A percentile compares a stretch with the other conserved stretches of the same genome.
Conservation (phyloP, 768 basidiomycete species). For the Porphyrellus cyaneotinctus region DNA sequence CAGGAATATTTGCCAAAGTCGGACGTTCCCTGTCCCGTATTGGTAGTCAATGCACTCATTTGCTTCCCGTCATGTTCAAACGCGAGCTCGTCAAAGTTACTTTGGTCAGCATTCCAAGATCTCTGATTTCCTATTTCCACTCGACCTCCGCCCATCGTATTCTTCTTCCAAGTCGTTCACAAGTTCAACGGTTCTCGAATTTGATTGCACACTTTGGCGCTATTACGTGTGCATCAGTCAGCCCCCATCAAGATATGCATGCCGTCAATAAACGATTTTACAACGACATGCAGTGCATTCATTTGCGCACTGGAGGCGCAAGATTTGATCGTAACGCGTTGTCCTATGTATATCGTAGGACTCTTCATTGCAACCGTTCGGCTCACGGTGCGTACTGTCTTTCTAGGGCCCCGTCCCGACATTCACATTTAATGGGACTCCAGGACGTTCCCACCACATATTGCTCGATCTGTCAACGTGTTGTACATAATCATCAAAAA, state of each 20-base stretch:
- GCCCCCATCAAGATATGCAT: constrained; percentile 6
- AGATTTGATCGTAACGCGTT: constrained; percentile 39
- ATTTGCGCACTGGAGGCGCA: constrained; percentile 32
- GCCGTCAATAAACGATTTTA: constrained; percentile 7
- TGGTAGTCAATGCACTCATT: constrained; percentile 52
- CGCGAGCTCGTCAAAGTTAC: constrained; percentile 43
- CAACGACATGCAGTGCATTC: constrained; percentile 19
- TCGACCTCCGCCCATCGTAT: constrained; percentile 17
- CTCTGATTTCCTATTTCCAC: constrained; percentile 21
- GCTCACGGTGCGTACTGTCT: constrained; percentile 55
- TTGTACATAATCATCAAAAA: constrained; percentile 4
- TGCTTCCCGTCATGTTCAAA: constrained; percentile 59
- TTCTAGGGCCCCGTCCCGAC: constrained; percentile 50
- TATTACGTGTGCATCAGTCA: constrained; percentile 34
- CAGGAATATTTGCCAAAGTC: constrained; percentile 37
- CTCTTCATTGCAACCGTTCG: constrained; percentile 62
- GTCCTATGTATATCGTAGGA: constrained; percentile 43
- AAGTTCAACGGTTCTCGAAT: constrained; percentile 17
- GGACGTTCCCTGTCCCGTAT: constrained; percentile 35
- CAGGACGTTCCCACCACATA: constrained; percentile 1
- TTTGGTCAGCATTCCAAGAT: constrained; percentile 39
- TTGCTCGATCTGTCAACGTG: constrained; percentile 4
- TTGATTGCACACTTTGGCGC: constrained; percentile 30
- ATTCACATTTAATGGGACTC: constrained; percentile 51
- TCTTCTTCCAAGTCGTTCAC: not conserved